Evolutionary conservation across 192 early-diverging fungal genomes (phyloP), one percentile per base, ranked within the genome.

Genomic region (Umbelopsis ramanniana): DNA sequence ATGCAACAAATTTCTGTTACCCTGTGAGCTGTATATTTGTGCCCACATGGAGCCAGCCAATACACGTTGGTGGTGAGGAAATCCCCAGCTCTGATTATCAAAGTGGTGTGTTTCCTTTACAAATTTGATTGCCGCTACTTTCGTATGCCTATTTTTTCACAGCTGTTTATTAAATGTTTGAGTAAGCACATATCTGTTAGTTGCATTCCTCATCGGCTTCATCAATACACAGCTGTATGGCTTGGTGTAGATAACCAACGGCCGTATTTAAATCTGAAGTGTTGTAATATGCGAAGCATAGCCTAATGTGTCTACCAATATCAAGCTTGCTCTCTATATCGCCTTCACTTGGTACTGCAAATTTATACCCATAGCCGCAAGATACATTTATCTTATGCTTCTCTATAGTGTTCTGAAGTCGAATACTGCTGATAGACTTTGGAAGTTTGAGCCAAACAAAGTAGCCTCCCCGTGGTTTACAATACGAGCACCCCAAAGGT

Each of bases 361-460:
- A 63, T 5, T 19, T 29, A n/a, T 63, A 63, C 7, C 57, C 57
- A 37, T 63, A 63, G 26, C 57, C 57, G 26, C 57, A 63, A 29
- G 57, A 63, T 17, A 63, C 57, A 19, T 37, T 35, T 15, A 63
- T 38, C 0, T n/a, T 10, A 17, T 63, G 23, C 17, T 37, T 11
- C 4, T 35, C 15, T 5, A 63, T 63, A 37, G 57, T 38, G 0
- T 63, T 22, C 37, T 63, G 29, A 14, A 63, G 35, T 11, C 11
- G 12, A 3, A 11, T 17, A 33, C 57, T 63, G 26, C 11, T 63
- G 57, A 37, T 63, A 6, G 57, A 29, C 12, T 37, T 29, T 19
- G 78, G 78, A 22, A 79, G 9, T 29, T 66, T 43, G 14, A 79
- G 23, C 78, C 78, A 79, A 33, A 79, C 52, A 76, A 79, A 79